A percentile compares a stretch with the other conserved stretches of the same genome.
phyloP scores from a whole-genome alignment of 352 stramenopile species.

The Thalassiosira allenii region DNA sequence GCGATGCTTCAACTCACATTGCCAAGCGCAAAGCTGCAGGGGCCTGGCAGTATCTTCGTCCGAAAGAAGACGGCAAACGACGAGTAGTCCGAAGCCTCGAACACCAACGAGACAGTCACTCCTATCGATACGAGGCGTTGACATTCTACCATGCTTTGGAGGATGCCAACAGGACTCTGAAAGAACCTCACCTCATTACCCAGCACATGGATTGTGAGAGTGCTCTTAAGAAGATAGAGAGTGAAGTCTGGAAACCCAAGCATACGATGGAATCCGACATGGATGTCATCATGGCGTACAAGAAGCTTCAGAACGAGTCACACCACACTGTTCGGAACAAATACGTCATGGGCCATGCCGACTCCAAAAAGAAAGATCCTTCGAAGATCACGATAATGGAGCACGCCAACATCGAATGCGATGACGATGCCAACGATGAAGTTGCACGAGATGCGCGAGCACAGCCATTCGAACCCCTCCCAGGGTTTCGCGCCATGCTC shows the following conservation, averaged over 20 bases:
- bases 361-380: slow-evolving; percentile 1
- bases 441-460: background rate
- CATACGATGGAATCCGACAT: slow-evolving; percentile 21
- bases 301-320: background rate
- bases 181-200: background rate
- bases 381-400: slow-evolving; percentile 6
- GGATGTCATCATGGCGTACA: slow-evolving; percentile 27
- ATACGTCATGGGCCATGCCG: slow-evolving; percentile 11
- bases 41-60: slow-evolving; percentile 3
- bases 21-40: background rate
- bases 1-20: slow-evolving; percentile 10
- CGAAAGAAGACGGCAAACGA: background rate
- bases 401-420: slow-evolving; percentile 15
- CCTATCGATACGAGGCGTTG: background rate
- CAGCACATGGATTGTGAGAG: slow-evolving; percentile 1
- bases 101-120: background rate
- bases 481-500: slow-evolving; percentile 19
- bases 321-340: background rate
- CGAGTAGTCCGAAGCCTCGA: background rate
- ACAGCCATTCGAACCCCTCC: background rate
- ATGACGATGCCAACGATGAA: background rate
- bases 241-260: background rate
- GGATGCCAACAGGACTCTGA: background rate
- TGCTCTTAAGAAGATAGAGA: background rate
- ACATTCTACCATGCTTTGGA: background rate